Evolutionary conservation across 805 yeast species (phyloP).

Genomic region (Schizosaccharomyces cryophilus): DNA sequence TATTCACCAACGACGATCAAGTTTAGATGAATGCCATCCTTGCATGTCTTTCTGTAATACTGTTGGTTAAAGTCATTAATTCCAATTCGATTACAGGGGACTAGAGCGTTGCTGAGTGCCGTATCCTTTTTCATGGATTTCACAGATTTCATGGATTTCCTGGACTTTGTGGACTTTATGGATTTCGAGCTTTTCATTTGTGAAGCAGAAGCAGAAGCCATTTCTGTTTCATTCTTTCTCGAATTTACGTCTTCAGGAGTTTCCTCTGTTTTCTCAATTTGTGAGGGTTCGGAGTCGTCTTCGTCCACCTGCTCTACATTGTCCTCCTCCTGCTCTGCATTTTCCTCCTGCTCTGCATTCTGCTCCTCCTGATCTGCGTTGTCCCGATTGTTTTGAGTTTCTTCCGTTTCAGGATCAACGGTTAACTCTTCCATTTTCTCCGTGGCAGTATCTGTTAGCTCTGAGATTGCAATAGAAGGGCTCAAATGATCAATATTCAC

Average conservation of each 20-base stretch:
- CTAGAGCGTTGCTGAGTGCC: no score
- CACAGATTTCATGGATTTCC: background rate
- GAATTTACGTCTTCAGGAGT: no score
- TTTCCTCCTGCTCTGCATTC: no score
- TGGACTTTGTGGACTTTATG: background rate
- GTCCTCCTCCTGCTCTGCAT: no score
- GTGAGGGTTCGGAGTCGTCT: no score
- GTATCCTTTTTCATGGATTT: background rate
- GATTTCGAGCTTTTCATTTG: background rate
- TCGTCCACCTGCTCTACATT: no score
- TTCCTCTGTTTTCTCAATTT: no score
- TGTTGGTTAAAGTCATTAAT: background rate
- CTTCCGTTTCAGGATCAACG: background rate
- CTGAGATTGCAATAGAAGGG: background rate
- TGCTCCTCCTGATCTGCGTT: no score
- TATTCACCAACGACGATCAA: slow-evolving; percentile 12
- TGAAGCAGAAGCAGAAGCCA: no score
- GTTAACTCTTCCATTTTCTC: background rate
- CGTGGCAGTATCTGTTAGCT: background rate
- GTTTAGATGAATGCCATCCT: background rate
- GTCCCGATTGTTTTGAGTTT: no score
- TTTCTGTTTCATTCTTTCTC: no score
- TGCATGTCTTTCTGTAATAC: background rate
- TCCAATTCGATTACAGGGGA: background rate
- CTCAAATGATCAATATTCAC: no score